Evolutionary conservation across 139 green algal genomes (phyloP).

Genomic region (Coccomyxa sp.): DNA sequence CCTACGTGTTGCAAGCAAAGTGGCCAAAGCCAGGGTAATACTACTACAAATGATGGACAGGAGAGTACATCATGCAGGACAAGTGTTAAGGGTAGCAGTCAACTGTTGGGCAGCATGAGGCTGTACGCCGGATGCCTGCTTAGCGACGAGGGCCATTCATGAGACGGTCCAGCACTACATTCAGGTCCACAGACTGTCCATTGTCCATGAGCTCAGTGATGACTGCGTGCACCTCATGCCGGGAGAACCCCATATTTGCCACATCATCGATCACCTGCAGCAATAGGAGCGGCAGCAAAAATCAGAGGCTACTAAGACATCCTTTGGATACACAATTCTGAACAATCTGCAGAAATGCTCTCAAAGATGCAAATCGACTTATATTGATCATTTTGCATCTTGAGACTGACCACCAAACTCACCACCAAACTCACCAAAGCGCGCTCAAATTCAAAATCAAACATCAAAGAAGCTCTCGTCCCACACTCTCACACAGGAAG

Average conservation of each 20-base stretch:
- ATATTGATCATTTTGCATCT: neutral
- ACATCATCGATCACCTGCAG: slow-evolving; percentile 69
- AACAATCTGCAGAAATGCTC: neutral
- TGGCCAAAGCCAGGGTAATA: too few species aligned
- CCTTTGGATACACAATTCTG: neutral
- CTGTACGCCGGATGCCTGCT: too few species aligned
- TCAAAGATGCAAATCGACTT: neutral
- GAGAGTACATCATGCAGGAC: too few species aligned
- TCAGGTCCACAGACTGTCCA: slow-evolving; percentile 70
- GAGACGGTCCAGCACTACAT: slow-evolving; percentile 69
- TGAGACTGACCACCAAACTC: neutral
- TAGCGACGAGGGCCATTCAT: slow-evolving; percentile 31
- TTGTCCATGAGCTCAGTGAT: slow-evolving; percentile 51
- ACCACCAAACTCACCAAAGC: neutral
- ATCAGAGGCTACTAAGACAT: neutral
- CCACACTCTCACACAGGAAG: too few species aligned
- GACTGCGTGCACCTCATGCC: slow-evolving; percentile 47
- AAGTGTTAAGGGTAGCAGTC: too few species aligned
- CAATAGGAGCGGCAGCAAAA: neutral
- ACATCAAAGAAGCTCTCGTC: too few species aligned
- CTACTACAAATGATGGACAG: too few species aligned
- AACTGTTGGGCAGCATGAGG: too few species aligned
- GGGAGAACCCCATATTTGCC: slow-evolving; percentile 69
- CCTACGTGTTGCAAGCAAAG: too few species aligned
- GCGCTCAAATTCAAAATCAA: neutral